A percentile compares a stretch with the other conserved stretches of the same genome.
These are phyloP conservation scores for Musa troglodytarum DNA, from an alignment of 176 grass and related monocot genomes.

Conservation along the genomic window DNA sequence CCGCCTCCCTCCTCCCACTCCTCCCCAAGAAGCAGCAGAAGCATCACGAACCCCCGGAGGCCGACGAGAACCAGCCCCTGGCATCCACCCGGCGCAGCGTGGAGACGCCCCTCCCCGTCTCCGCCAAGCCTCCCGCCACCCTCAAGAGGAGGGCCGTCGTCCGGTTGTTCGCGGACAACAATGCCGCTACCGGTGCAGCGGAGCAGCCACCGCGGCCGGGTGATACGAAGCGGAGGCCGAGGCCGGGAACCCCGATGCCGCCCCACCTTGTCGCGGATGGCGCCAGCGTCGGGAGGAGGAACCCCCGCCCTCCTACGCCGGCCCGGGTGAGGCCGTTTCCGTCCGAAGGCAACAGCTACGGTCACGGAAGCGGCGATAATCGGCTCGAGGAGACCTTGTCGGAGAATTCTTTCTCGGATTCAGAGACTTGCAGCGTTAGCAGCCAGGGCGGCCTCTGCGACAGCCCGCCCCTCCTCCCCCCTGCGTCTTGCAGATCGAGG, in stretches of 20 bases:
- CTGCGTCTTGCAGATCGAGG: constrained; percentile 34
- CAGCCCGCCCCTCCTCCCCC: constrained; percentile 56
- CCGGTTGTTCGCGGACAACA: constrained; percentile 62
- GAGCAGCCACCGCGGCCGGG: background rate
- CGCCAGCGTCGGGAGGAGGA: constrained; percentile 11
- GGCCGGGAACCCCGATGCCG: constrained; percentile 28
- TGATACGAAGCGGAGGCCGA: constrained; percentile 7
- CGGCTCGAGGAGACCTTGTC: constrained; percentile 22
- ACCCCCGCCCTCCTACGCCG: constrained; percentile 39
- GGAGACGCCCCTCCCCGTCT: constrained; percentile 1
- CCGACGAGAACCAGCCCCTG: constrained; percentile 64
- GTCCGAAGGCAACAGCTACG: background rate
- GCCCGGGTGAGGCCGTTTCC: constrained; percentile 32
- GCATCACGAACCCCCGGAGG: background rate
- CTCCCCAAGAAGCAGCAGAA: constrained; percentile 7
- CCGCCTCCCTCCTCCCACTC: constrained; percentile 21
- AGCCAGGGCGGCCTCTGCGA: constrained; percentile 35
- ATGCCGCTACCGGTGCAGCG: background rate
- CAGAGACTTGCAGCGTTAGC: constrained; percentile 36
- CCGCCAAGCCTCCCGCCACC: constrained; percentile 6
- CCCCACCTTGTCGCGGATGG: constrained; percentile 1
- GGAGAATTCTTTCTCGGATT: constrained; percentile 49
- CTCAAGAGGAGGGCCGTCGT: constrained; percentile 40
- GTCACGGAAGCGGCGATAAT: background rate
- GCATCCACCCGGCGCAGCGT: background rate